Evolutionary conservation across 1,284 basidiomycete species (phyloP), one percentile per base, ranked within the genome.

Genomic region (Ustilago cynodontis): DNA sequence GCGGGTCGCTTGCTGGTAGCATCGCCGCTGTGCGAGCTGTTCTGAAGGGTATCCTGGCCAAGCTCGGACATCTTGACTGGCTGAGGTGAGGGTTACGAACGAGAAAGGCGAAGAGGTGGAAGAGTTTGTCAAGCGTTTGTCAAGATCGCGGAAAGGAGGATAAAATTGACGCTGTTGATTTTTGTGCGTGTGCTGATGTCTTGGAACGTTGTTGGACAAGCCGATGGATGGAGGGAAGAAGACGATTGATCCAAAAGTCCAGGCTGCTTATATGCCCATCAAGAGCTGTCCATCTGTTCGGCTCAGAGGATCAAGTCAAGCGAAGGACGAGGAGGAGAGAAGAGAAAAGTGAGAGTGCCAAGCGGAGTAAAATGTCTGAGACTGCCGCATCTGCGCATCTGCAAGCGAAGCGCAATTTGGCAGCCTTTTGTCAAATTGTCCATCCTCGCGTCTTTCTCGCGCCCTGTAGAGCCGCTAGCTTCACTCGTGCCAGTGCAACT

Each of bases 11-110:
- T 71, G 29, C 20, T 14, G 3, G 59, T 28, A 8, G 28, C 28
- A 31, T 59, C 55, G 31, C 59, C 69, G 10, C 62, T 62, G 24
- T 55, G 29, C 35, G 59, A 65, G 45, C 50, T 47, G 5, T 33
- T 39, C 14, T 52, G 59, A 13, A 66, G 59, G 8, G 59, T 62
- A 24, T 54, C 62, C 49, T 71, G 35, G 29, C 55, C 68, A 5
- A 70, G 45, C 9, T 50, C 62, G 26, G 69, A 71, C 69, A 71
- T 69, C 1, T 63, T 55, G 59, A 20, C 37, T 20, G 37, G 31
- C 3, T 33, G 31, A 33, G 31, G n/a, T n/a, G n/a, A n/a, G n/a
- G n/a, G n/a, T n/a, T n/a, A n/a, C n/a, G n/a, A n/a, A n/a, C n/a
- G n/a, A n/a, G n/a, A n/a, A n/a, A n/a, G 37, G 35, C 16, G 18